Conservation (phyloP, 148 eudicot genomes). For the Gaultheria prostrata region DNA sequence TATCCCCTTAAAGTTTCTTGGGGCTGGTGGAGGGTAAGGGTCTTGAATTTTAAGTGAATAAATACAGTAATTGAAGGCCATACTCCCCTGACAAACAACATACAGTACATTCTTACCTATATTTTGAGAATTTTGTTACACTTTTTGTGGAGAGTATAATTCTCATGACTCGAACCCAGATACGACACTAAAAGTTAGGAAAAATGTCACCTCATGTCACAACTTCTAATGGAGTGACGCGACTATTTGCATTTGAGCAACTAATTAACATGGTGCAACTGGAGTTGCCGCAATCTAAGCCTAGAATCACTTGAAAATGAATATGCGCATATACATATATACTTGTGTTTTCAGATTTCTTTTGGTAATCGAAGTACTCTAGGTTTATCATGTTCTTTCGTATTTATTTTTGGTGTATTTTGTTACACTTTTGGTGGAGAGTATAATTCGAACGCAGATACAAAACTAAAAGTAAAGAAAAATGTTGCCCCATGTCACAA, state of each 20-base stretch:
- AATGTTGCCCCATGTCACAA: not conserved
- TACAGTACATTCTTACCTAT: not conserved
- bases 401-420: not conserved
- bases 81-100: not conserved
- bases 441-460: not conserved
- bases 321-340: not conserved
- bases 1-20: not conserved
- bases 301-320: not conserved
- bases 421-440: not conserved
- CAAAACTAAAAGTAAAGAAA: not conserved
- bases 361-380: too few relatives aligned
- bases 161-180: not conserved
- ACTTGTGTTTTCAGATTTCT: too few relatives aligned
- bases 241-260: not conserved
- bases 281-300: not conserved
- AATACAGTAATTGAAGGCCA: not conserved
- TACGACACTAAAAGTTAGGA: not conserved
- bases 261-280: not conserved
- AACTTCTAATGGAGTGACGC: not conserved
- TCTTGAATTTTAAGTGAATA: not conserved
- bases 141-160: not conserved
- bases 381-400: too few relatives aligned
- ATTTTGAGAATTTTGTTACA: not conserved
- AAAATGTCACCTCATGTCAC: not conserved
- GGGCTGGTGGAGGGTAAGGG: not conserved